Conservation (phyloP, 1,139 yeast species). For the Diutina ranongensis region DNA sequence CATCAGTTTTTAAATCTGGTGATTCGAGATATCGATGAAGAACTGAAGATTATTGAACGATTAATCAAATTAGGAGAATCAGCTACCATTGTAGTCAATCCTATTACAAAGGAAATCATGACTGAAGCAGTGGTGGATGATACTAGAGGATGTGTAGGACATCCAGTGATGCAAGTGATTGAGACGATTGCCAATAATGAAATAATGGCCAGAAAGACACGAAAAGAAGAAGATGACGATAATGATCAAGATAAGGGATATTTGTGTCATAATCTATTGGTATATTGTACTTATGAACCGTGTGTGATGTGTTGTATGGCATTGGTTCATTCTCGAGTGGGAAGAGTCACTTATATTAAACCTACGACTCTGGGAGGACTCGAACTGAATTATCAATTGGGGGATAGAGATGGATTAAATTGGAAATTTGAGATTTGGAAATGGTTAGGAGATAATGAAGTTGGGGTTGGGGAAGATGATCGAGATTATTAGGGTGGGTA, state of each 20-base stretch:
- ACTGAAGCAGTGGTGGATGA: not conserved
- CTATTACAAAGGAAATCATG: not conserved
- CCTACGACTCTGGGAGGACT: slow-evolving; percentile 30
- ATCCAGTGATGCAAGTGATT: slow-evolving; percentile 67
- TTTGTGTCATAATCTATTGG: slow-evolving; percentile 64
- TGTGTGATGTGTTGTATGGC: slow-evolving; percentile 98
- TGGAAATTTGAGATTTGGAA: slow-evolving; percentile 13
- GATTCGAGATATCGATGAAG: slow-evolving; percentile 33
- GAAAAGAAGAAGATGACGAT: not conserved
- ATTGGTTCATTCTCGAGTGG: slow-evolving; percentile 76
- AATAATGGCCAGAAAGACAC: slow-evolving; percentile 6
- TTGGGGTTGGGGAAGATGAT: not conserved
- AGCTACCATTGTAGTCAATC: slow-evolving; percentile 17
- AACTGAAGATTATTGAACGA: slow-evolving; percentile 17
- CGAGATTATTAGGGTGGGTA: not conserved
- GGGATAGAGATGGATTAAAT: slow-evolving; percentile 25
- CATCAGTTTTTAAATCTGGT: slow-evolving; percentile 55
- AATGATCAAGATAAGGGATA: slow-evolving; percentile 24
- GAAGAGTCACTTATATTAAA: slow-evolving; percentile 51
- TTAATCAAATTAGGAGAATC: slow-evolving; percentile 6
- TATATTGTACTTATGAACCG: slow-evolving; percentile 90
- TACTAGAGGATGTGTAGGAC: slow-evolving; percentile 40
- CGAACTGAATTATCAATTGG: slow-evolving; percentile 64
- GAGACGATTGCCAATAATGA: slow-evolving; percentile 45
- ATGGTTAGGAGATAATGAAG: slow-evolving; percentile 10